phyloP scores from a whole-genome alignment of 192 early-diverging fungal genomes.

The Rhizophagus prolifer region DNA sequence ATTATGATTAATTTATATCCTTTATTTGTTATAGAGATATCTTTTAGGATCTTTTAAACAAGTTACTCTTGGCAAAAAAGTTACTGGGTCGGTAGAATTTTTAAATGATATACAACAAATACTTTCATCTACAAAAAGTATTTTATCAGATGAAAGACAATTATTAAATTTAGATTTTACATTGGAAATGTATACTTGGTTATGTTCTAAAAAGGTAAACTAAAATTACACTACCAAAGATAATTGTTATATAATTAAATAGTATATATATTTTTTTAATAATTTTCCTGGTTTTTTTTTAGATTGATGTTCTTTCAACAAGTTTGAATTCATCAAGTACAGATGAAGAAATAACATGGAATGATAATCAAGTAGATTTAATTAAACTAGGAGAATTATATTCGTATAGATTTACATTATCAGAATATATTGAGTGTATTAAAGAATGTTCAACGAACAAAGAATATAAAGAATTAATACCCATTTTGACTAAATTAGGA shows the following conservation, averaged over 20 bases:
- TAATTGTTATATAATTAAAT: background rate
- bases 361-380: constrained; percentile 37
- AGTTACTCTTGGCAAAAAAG: constrained; percentile 35
- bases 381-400: constrained; percentile 42
- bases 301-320: constrained; percentile 1
- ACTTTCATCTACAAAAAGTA: background rate
- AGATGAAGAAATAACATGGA: constrained; percentile 32
- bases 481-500: constrained; percentile 44
- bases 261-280: background rate
- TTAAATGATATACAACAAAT: constrained; percentile 34
- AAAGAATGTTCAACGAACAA: constrained; percentile 28
- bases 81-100: constrained; percentile 42
- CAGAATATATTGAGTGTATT: constrained; percentile 30
- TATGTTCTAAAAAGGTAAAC: constrained; percentile 43
- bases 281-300: background rate
- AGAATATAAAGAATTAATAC: constrained; percentile 37
- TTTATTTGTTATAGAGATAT: constrained; percentile 12
- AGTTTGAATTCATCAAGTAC: constrained; percentile 31
- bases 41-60: constrained; percentile 30
- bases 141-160: constrained; percentile 39
- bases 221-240: no score
- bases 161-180: constrained; percentile 39
- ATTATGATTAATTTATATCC: background rate
- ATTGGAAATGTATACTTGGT: constrained; percentile 43
- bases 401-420: constrained; percentile 39